A percentile compares a stretch with the other conserved stretches of the same genome.
Conservation (phyloP, 2,329 filamentous ascomycete species). For the Huntiella savannae region DNA sequence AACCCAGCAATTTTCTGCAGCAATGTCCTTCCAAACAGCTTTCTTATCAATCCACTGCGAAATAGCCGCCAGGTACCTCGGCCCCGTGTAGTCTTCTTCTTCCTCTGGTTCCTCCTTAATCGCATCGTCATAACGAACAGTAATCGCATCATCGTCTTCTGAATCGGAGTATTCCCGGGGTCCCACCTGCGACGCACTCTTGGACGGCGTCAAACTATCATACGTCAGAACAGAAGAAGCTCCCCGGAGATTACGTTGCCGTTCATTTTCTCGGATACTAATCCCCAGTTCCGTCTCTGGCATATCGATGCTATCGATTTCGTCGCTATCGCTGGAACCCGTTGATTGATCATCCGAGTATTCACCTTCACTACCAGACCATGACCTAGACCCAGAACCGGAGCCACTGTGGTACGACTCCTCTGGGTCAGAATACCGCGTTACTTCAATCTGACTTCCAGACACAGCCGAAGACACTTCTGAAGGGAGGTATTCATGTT, state of each 20-base stretch:
- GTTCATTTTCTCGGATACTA: constrained; percentile 29
- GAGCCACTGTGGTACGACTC: constrained; percentile 20
- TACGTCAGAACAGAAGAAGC: constrained; percentile 26
- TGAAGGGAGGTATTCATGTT: constrained; percentile 92
- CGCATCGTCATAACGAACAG: neutral
- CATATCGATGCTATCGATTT: constrained; percentile 40
- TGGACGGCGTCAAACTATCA: constrained; percentile 55
- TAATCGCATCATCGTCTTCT: no score
- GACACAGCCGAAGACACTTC: constrained; percentile 35
- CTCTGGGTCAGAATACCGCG: constrained; percentile 32
- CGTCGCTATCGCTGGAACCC: constrained; percentile 29
- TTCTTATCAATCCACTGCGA: constrained; percentile 43
- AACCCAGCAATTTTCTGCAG: constrained; percentile 32
- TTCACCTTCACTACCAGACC: constrained; percentile 16
- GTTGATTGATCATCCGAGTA: constrained; percentile 14
- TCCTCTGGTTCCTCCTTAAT: neutral
- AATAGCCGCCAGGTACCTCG: constrained; percentile 33
- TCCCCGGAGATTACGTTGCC: constrained; percentile 13
- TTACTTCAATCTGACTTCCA: constrained; percentile 15
- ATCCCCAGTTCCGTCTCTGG: constrained; percentile 39
- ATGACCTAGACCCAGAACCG: neutral
- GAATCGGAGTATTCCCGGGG: constrained; percentile 17
- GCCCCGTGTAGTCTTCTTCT: constrained; percentile 21
- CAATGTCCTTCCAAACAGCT: constrained; percentile 40
- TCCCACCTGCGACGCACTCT: constrained; percentile 59